Base-by-base conservation (phyloP, 2,329 filamentous ascomycete genomes). In the Fusarium pilosicola region DNA sequence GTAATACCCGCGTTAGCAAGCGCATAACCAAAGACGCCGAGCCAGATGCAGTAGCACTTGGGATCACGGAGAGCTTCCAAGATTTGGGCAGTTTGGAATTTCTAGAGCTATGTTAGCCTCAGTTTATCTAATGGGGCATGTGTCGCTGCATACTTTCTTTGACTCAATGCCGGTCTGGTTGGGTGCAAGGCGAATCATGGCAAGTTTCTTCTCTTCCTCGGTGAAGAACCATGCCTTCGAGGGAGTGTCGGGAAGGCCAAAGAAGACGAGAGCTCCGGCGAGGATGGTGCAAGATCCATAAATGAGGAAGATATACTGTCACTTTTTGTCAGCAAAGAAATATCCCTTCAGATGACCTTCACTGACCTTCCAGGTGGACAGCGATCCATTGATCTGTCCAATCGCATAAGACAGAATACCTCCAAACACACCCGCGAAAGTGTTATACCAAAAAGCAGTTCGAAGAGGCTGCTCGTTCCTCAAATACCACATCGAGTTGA, bases 1-100 rank as follows among this genome's bases (percentile, higher is more conserved):
- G 93, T 92, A 77, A 93, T 88, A 78, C 92, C 92, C 60, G 90
- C 89, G 69, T 93, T 90, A 54, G 91, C 90, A 28, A 93, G 85
- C 24, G 91, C 91, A 74, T 92, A 88, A 80, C 89, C 91, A 34
- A 93, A 68, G 1, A 76, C 76, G 3, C 75, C 66, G 2, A 76
- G 45, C 55, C 76, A 79, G 10, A 78, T 70, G 22, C 77, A 74
- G 58, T 76, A 80, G 46, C 71, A 77, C 8, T 77, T 77, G 0
- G 73, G 73, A 8, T 75, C 73, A 1, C 48, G 51, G 1, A 82
- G 56, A 1, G 73, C 59, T 30, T 80, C 78, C 4, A 73, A 4
- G 1, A 79, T 70, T 0, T 78, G 77, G 0, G 30, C 15, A 0
- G 58, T 24, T 11, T 75, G 66, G 58, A 77, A 79, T 36, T 65